A percentile compares a stretch with the other conserved stretches of the same genome.
These are phyloP conservation scores for Pleurozium schreberi DNA, from an alignment of 225 moss, liverwort and hornwort species.

Conservation along the genomic window DNA sequence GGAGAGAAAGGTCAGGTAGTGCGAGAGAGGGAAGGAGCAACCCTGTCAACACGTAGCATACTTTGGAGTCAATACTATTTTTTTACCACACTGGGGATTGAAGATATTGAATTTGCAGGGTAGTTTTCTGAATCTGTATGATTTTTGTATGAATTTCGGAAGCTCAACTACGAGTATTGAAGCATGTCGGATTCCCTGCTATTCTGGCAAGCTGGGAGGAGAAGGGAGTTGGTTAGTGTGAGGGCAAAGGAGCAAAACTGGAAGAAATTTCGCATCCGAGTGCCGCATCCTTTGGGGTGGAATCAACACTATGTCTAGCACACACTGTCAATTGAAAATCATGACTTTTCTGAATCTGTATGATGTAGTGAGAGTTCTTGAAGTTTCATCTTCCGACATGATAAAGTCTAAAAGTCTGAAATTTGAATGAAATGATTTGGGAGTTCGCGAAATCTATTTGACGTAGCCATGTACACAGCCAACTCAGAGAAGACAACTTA, in stretches of 20 bases:
- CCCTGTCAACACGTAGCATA: background rate
- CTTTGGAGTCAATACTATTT: too few relatives aligned
- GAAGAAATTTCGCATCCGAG: background rate
- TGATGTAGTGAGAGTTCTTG: background rate
- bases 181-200: background rate
- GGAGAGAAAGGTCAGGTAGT: background rate
- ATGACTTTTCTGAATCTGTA: background rate
- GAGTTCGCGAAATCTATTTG: background rate
- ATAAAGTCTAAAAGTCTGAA: background rate
- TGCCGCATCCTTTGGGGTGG: background rate
- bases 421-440: background rate
- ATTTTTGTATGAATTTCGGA: background rate
- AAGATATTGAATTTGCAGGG: background rate
- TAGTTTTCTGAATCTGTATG: background rate
- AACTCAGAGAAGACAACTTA: background rate
- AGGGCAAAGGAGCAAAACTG: background rate
- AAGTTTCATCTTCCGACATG: background rate
- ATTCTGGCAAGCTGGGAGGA: background rate
- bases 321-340: background rate
- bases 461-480: background rate
- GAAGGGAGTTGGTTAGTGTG: too few relatives aligned
- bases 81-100: background rate
- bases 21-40: background rate
- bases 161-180: background rate
- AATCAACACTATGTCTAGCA: background rate